phyloP scores from a whole-genome alignment of 2,329 filamentous ascomycete genomes.

The Paraconiothyrium brasiliense region DNA sequence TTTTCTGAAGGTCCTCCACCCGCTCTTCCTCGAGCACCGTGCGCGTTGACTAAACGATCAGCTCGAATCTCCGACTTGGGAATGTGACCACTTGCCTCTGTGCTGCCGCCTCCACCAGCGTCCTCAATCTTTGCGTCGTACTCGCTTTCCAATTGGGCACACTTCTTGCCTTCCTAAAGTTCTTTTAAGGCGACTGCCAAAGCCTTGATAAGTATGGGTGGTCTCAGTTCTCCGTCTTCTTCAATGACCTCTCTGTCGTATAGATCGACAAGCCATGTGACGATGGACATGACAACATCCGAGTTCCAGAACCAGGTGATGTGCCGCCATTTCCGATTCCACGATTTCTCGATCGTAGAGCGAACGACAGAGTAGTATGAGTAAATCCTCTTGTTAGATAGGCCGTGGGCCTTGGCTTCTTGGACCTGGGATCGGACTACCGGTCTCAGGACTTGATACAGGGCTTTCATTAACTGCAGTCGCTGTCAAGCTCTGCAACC shows the following conservation, averaged over 20 bases:
- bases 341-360: neutral
- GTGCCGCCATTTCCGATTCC: slow-evolving; percentile 6
- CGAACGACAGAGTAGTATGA: neutral
- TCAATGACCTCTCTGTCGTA: slow-evolving; percentile 2
- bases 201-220: neutral
- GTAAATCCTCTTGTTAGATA: slow-evolving; percentile 1
- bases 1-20: neutral
- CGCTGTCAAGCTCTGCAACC: too few species aligned
- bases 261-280: neutral
- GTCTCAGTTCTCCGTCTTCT: neutral
- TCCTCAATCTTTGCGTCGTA: neutral
- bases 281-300: neutral
- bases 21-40: neutral
- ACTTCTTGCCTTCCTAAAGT: slow-evolving; percentile 11
- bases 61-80: neutral
- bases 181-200: slow-evolving; percentile 4
- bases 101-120: too few species aligned
- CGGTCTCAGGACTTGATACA: neutral
- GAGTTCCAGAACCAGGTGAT: neutral
- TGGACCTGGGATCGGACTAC: neutral
- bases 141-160: neutral
- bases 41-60: neutral
- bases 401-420: neutral
- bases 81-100: neutral
- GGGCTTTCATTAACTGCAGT: neutral